Base-by-base conservation (phyloP, 2,329 filamentous ascomycete species). In the Lecanoromycetidae sp. region DNA sequence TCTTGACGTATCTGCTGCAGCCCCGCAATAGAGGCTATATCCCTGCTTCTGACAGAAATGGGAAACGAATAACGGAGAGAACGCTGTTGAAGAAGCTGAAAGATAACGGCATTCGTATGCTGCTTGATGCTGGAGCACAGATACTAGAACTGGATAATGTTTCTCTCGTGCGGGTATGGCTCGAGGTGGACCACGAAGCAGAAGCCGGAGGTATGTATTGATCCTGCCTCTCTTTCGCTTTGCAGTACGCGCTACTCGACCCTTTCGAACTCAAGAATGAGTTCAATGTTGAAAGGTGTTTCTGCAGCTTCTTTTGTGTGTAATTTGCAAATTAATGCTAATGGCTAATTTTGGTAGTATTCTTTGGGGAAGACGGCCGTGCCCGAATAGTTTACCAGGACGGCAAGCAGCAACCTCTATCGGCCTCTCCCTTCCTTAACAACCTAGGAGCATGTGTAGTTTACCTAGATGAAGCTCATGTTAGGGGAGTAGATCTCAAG, bases 91-190 rank as follows among this genome's bases (percentile, higher is more conserved):
- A 60, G 0, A 58, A 68, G 4, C 64, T 82, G 0, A 57, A 64
- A 0, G 32, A 64, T 0, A 62, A 64, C 0, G 57, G 63, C 0
- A 66, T 74, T 0, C 68, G 71, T 0, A 79, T 87, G 0, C 71
- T 87, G 1, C 65, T 87, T 0, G 82, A 87, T 53, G 80, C 83
- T 0, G 82, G 83, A 0, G 82, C 83, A 0, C 76, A 81, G 39
- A 74, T 87, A 4, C 59, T 87, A 0, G 81, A 87, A 27, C 60
- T 80, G 0, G 67, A 65, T 15, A 85, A 85, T 52, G 2, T 61
- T 0, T 61, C 71, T 2, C 66, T 84, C 3, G 75, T 76, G 0
- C 52, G 55, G 10, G 47, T 53, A 1, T 84, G 79, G 80, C 56
- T 85, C 0, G 13, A 32, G 1, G 46, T 60, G 22, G 40, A 56